Base-by-base conservation (phyloP, 805 yeast species). In the Yarrowia sp. region DNA sequence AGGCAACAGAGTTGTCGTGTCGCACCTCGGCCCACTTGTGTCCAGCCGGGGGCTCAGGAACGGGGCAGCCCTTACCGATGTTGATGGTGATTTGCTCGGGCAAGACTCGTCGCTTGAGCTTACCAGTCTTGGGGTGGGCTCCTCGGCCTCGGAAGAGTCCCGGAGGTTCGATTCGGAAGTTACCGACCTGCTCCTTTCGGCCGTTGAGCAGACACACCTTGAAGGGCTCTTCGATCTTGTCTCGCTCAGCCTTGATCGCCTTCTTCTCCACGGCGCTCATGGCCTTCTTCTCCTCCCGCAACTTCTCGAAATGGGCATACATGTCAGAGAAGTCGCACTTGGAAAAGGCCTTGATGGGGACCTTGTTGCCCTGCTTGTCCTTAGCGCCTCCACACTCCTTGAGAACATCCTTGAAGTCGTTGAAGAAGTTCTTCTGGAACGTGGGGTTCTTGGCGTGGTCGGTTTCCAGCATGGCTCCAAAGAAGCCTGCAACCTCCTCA, bases 401-500 rank as follows among this genome's bases (percentile, higher is more conserved):
- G 66, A 93, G 72, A 0, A 92, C 95, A 65, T 80, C 75, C 43
- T 78, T 67, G 72, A 92, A 92, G 75, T 93, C 98, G 11, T 80
- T 73, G 71, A 93, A 93, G 78, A 93, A 93, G 75, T 93, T 93
- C 72, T 85, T 84, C 68, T 87, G 96, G 75, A 93, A 93, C 0
- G 84, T 85, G 0, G 96, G 92, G 72, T 92, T 93, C 67, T 86
- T 82, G 12, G 92, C 95, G 76, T 93, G 97, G 68, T 93, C 97
- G 1, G 92, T 82, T 68, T 90, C 92, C 48, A 92, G 68, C 84
- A 93, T 81, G 6, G 97, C 97, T 10, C 88, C 98, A 75, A 82
- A 93, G 72, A 92, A 93, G 0, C 97, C 98, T 0, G 98, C 98
- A 36, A 93, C 97, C 75, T 93, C 98, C 76, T 93, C 99, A 2